Percentiles rank a stretch among this genome's conserved stretches.
These are phyloP conservation scores for Deakozyma indianensis DNA, from an alignment of 805 yeast species.

Conservation along the genomic window DNA sequence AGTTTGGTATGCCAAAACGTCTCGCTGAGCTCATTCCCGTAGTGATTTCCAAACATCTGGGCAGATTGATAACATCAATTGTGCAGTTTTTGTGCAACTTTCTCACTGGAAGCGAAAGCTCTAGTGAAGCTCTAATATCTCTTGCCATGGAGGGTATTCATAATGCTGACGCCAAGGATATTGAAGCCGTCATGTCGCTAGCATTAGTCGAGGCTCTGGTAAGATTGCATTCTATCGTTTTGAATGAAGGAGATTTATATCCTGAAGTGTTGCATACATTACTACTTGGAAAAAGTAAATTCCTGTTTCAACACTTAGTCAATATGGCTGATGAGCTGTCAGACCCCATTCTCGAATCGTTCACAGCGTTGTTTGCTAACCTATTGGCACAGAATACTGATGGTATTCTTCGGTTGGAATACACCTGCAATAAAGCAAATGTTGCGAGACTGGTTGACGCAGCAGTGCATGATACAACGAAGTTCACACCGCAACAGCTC, in stretches of 20 bases:
- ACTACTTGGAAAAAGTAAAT: neutral
- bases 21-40: neutral
- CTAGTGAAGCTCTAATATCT: neutral
- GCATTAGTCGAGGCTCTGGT: neutral
- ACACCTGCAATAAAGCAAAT: neutral
- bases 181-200: neutral
- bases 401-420: neutral
- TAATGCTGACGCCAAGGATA: neutral
- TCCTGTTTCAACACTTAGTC: neutral
- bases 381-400: neutral
- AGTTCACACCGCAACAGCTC: neutral
- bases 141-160: neutral
- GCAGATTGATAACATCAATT: neutral
- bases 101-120: neutral
- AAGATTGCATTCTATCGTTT: neutral
- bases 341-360: neutral
- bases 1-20: conserved; percentile 3
- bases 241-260: neutral
- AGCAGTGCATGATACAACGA: neutral
- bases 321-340: neutral
- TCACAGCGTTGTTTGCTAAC: neutral
- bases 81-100: neutral
- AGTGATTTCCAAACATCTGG: neutral
- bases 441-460: conserved; percentile 5
- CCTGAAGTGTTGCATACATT: neutral